Conservation (phyloP, 352 stramenopile genomes). For the Globisporangium camurandrum region DNA sequence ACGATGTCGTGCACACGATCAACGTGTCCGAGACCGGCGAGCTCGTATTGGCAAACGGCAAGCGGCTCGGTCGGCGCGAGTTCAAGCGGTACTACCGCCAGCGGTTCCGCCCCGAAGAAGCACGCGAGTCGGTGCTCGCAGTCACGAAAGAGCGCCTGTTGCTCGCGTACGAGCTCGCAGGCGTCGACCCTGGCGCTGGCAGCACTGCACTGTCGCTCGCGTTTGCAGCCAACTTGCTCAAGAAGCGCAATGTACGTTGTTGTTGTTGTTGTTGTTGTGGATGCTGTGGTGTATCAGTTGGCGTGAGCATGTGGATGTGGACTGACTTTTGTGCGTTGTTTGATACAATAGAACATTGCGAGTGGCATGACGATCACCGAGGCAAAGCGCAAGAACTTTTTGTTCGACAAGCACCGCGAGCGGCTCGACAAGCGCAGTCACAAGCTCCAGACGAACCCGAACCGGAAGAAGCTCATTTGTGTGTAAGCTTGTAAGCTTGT, state of each 20-base stretch:
- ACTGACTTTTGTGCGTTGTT: slow-evolving; percentile 2
- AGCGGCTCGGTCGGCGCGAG: slow-evolving; percentile 82
- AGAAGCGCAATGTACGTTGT: slow-evolving; percentile 56
- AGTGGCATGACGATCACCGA: slow-evolving; percentile 69
- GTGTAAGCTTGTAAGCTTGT: too few relatives aligned
- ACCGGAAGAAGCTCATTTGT: slow-evolving; percentile 63
- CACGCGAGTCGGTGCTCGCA: slow-evolving; percentile 63
- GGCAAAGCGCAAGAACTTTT: slow-evolving; percentile 55
- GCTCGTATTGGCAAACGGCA: slow-evolving; percentile 78
- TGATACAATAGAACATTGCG: slow-evolving; percentile 46
- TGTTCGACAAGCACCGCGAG: slow-evolving; percentile 74
- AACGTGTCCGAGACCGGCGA: slow-evolving; percentile 86
- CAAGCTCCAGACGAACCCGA: slow-evolving; percentile 82
- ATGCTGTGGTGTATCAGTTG: not conserved
- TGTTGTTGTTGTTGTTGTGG: too few relatives aligned
- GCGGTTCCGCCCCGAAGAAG: slow-evolving; percentile 74
- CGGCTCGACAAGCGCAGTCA: slow-evolving; percentile 76
- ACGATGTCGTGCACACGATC: slow-evolving; percentile 43
- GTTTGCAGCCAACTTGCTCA: slow-evolving; percentile 76
- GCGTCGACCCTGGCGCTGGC: slow-evolving; percentile 45
- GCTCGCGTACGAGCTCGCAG: slow-evolving; percentile 64
- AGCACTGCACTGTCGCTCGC: slow-evolving; percentile 68
- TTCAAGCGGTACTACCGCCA: slow-evolving; percentile 90
- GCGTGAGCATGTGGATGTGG: not conserved
- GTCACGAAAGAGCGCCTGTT: slow-evolving; percentile 73